Percentiles rank a stretch among this genome's conserved stretches.
Evolutionary conservation across 805 yeast species (phyloP).

Genomic region (Saturnispora serradocipensis): DNA sequence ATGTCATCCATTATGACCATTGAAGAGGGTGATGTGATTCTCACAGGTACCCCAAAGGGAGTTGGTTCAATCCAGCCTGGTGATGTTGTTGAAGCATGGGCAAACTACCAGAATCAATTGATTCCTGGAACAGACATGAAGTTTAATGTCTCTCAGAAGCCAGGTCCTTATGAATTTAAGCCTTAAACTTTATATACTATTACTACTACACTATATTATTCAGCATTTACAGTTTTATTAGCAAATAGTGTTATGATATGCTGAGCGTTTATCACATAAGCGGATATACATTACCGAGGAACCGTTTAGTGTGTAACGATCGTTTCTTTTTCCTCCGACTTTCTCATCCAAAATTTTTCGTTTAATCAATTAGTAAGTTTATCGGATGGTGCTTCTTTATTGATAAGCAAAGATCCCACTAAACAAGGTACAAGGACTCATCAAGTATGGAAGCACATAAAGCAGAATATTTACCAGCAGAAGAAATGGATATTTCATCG

Average conservation of each 20-base stretch:
- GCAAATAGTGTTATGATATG: not conserved
- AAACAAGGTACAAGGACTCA: not conserved
- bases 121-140: slow-evolving; percentile 42
- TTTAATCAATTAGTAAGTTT: not conserved
- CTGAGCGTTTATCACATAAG: not conserved
- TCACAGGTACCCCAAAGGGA: slow-evolving; percentile 97
- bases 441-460: slow-evolving; percentile 32
- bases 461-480: slow-evolving; percentile 58
- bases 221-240: not conserved
- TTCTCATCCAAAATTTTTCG: not conserved
- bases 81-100: slow-evolving; percentile 59
- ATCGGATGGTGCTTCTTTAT: not conserved
- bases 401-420: not conserved
- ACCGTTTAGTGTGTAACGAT: not conserved
- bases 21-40: slow-evolving; percentile 79
- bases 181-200: not conserved
- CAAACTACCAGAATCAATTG: slow-evolving; percentile 45
- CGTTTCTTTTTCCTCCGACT: too few species aligned
- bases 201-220: not conserved
- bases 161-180: slow-evolving; percentile 50
- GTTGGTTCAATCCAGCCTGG: slow-evolving; percentile 83
- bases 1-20: slow-evolving; percentile 88
- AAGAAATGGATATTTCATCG: slow-evolving; percentile 58
- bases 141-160: slow-evolving; percentile 42
- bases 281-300: not conserved